These are phyloP conservation scores for Termitomyces sp. DNA, from an alignment of 768 basidiomycete species.

Conservation along the genomic window DNA sequence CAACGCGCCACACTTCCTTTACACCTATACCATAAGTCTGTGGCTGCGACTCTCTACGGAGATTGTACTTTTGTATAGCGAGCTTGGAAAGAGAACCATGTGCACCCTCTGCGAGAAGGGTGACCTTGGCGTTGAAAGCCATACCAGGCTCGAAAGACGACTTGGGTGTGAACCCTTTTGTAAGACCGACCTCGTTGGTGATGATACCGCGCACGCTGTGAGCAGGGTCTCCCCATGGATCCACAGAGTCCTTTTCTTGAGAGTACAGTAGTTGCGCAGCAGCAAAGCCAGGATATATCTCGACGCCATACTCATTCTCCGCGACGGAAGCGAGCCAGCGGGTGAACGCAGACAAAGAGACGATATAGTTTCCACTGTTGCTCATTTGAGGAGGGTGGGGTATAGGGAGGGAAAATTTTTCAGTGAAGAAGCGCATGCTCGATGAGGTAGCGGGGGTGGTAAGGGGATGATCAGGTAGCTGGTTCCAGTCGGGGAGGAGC, in stretches of 20 bases:
- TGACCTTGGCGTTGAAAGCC: slow-evolving; percentile 90
- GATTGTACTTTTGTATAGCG: slow-evolving; percentile 64
- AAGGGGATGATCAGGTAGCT: slow-evolving; percentile 63
- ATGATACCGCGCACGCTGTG: slow-evolving; percentile 68
- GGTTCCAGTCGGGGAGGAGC: slow-evolving; percentile 81
- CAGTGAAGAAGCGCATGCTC: slow-evolving; percentile 82
- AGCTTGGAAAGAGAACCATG: slow-evolving; percentile 89
- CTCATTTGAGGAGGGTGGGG: slow-evolving; percentile 98
- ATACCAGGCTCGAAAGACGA: slow-evolving; percentile 93
- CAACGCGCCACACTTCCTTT: slow-evolving; percentile 96
- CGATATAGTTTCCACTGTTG: slow-evolving; percentile 89
- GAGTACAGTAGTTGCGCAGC: slow-evolving; percentile 79
- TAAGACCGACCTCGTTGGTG: slow-evolving; percentile 93
- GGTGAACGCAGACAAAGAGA: slow-evolving; percentile 83
- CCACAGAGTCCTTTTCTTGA: slow-evolving; percentile 37
- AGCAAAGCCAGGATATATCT: slow-evolving; percentile 95
- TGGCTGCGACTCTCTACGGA: slow-evolving; percentile 65
- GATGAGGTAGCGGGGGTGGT: slow-evolving; percentile 74
- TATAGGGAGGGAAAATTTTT: slow-evolving; percentile 63
- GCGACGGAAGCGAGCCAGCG: slow-evolving; percentile 87
- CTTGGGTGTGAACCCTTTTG: slow-evolving; percentile 70
- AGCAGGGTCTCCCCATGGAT: slow-evolving; percentile 36
- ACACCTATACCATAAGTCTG: slow-evolving; percentile 96
- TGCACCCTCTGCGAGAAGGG: slow-evolving; percentile 90
- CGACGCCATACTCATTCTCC: slow-evolving; percentile 75